These are phyloP conservation scores for Inosperma sp. DNA, from an alignment of 768 basidiomycete species.

Conservation along the genomic window DNA sequence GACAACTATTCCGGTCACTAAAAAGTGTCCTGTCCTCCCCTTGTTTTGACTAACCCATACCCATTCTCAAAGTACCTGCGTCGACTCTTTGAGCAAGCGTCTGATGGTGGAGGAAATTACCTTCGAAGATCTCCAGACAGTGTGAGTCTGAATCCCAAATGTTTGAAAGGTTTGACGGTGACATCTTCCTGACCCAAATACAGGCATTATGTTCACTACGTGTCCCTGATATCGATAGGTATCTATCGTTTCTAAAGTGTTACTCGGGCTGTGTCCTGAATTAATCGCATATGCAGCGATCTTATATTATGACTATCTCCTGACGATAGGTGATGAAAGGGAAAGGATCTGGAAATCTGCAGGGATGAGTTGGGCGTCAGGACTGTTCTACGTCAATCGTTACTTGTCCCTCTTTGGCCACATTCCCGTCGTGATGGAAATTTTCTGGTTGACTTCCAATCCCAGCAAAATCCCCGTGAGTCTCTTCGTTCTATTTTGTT, in stretches of 20 bases:
- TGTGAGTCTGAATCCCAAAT: neutral
- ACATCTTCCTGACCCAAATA: too few species aligned
- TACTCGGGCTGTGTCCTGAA: neutral
- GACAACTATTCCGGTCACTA: neutral
- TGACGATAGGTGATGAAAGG: conserved; percentile 42
- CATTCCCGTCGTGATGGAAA: conserved; percentile 32
- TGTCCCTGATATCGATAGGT: conserved; percentile 27
- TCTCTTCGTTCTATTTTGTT: neutral
- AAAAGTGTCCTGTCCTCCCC: too few species aligned
- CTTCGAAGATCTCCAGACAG: neutral
- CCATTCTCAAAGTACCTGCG: too few species aligned
- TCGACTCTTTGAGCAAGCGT: too few species aligned
- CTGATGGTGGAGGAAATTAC: neutral
- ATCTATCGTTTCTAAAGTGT: neutral
- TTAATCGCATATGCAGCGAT: conserved; percentile 24
- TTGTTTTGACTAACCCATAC: too few species aligned
- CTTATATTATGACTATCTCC: conserved; percentile 41
- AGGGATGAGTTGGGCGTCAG: conserved; percentile 27
- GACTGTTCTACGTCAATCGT: conserved; percentile 40
- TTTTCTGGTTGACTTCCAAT: conserved; percentile 29
- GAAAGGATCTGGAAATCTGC: conserved; percentile 42
- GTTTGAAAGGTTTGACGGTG: neutral
- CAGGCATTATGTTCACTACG: conserved; percentile 21
- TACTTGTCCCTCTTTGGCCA: conserved; percentile 38
- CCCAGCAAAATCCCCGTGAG: conserved; percentile 27